Conservation (phyloP, 768 basidiomycete genomes). For the Termitomyces titanicus region DNA sequence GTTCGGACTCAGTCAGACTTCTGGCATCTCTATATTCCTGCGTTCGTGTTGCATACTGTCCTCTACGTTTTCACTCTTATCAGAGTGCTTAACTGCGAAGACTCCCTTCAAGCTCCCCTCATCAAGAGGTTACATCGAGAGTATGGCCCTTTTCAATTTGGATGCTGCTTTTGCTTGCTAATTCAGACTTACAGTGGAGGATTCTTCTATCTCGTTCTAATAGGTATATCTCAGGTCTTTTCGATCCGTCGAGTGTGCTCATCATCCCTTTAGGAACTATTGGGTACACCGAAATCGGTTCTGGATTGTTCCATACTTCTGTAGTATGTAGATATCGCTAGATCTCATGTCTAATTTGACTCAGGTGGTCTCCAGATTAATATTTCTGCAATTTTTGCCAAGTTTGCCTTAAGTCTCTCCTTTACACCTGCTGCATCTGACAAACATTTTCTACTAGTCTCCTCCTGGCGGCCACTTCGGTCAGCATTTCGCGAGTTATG, state of each 20-base stretch:
- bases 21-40: constrained; percentile 14
- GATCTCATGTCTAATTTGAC: background rate
- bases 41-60: constrained; percentile 9
- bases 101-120: constrained; percentile 9
- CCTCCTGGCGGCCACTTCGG: constrained; percentile 9
- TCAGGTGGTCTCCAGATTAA: constrained; percentile 1
- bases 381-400: constrained; percentile 12
- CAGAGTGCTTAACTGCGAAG: constrained; percentile 7
- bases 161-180: background rate
- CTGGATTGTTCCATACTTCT: constrained; percentile 7
- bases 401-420: background rate
- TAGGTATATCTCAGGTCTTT: constrained; percentile 1
- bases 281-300: constrained; percentile 15
- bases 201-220: constrained; percentile 12
- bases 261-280: background rate
- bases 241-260: background rate
- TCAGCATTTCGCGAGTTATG: constrained; percentile 16
- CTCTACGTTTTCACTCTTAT: constrained; percentile 12
- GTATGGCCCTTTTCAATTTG: background rate
- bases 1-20: constrained; percentile 6
- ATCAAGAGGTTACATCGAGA: constrained; percentile 12
- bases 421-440: background rate
- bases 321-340: background rate
- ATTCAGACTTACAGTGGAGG: background rate
- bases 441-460: background rate